Evolutionary conservation across 2,329 filamentous ascomycete genomes (phyloP), one percentile per base, ranked within the genome.

Genomic region (Phyllosticta citriasiana): DNA sequence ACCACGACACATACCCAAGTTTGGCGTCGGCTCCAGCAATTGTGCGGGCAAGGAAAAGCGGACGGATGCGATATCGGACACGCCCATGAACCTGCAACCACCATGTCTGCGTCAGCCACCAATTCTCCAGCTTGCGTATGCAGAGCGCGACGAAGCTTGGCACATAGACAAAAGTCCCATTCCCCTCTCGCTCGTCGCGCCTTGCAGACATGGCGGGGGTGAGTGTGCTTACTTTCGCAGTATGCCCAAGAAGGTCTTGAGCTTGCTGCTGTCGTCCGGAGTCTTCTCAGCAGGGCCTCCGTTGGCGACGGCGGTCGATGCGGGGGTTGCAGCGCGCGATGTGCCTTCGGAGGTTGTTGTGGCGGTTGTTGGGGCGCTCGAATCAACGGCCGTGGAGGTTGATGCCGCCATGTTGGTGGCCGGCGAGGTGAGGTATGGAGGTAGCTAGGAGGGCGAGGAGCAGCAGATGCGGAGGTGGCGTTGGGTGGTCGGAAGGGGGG

Each of bases 31-130:
- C 75, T 99, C 94, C 70, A 99, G 84, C 53, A 99, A 85, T 76
- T 97, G 93, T 57, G 94, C 91, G 24, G 94, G 94, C 57, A 99
- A 83, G 16, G 93, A 97, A 78, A 99, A 99, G 67, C 94, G 89
- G 64, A 97, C 93, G 61, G 91, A 85, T 62, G 94, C 94, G 70
- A 99, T 94, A 76, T 99, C 94, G 67, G 92, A 82, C 62, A 99
- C 94, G 67, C 94, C 94, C 69, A 97, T 91, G 76, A 97, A 97
- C 74, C 93, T 95, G 74, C 57, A 62, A 63, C 55, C 6, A 47
- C 30, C 51, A 26, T 30, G 27, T 55, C 52, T 30, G 27, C 10
- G 27, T 27, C 57, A 22, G 24, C 57, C 33, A 5, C 24, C 27
- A 27, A 25, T 26, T 27, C 47, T n/a, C 16, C 24, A 22, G 52